Evolutionary conservation across 768 basidiomycete species (phyloP).

Genomic region (Tricholoma sp.): DNA sequence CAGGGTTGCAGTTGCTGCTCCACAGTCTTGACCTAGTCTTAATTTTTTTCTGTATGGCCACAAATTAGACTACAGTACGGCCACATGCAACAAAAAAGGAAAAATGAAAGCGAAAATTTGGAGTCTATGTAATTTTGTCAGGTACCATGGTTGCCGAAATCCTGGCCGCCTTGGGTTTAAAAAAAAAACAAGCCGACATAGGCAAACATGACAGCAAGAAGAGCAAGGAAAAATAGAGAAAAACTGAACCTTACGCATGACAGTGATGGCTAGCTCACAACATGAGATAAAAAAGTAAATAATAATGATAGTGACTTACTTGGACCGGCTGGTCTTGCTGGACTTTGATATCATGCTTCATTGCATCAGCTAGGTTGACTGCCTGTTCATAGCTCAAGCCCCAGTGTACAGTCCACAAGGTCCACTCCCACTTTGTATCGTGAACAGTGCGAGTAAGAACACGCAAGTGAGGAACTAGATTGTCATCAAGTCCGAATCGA

Average conservation of each 20-base stretch:
- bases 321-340: neutral
- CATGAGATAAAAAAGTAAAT: neutral
- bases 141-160: neutral
- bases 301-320: neutral
- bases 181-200: neutral
- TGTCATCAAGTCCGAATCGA: conserved; percentile 4
- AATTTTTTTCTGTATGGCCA: neutral
- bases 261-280: neutral
- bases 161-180: neutral
- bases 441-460: neutral
- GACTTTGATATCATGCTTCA: neutral
- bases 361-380: neutral
- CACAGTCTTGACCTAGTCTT: neutral
- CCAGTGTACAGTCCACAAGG: neutral
- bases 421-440: conserved; percentile 5
- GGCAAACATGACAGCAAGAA: too few species aligned
- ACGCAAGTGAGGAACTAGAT: neutral
- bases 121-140: neutral
- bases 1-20: neutral
- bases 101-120: neutral
- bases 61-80: neutral
- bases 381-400: conserved; percentile 6
- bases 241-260: neutral
- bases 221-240: too few species aligned
- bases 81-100: neutral